Evolutionary conservation across 257 asterid genomes (phyloP), one percentile per base, ranked within the genome.

Genomic region (Phtheirospermum japonicum): DNA sequence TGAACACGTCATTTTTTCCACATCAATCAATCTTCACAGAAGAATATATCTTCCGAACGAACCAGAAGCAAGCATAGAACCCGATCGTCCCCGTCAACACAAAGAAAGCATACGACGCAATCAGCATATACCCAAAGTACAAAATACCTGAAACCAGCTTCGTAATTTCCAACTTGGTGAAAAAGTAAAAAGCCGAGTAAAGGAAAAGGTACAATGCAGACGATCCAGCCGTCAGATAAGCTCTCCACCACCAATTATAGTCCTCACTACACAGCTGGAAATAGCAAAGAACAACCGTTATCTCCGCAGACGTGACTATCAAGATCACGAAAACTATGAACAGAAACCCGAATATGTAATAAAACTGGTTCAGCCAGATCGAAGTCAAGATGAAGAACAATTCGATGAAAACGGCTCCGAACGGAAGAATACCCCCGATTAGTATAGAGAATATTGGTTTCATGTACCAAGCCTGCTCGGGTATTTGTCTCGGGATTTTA

Each of bases 211-310:
- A 89, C 26, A 89, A 63, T 28, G 95, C 96, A 2, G 96, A 89
- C 63, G 96, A 89, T 54, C 96, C 96, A 23, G 96, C 87, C 0
- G 93, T 89, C 14, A 89, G 70, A 68, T 89, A 89, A 60, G 96
- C 96, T 75, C 96, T 86, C 96, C 96, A 89, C 96, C 96, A 89
- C 96, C 96, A 89, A 19, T 85, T 66, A 59, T 89, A 83, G 77
- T 89, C 96, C 73, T 89, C 96, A 36, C 95, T 86, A 84, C 96
- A 89, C 67, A 86, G 64, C 83, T 89, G 96, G 84, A 89, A 84
- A 80, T 89, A 89, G 90, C 96, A 89, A 68, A 89, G 88, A 48
- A 89, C 96, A 14, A 89, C 76, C 0, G 96, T 74, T 20, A 89
- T 89, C 78, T 89, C 95, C 10, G 95, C 96, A 33, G 88, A 86